A percentile compares a stretch with the other conserved stretches of the same genome.
Conservation (phyloP, 495 filamentous ascomycete genomes). For the Hypomontagnella monticulosa region DNA sequence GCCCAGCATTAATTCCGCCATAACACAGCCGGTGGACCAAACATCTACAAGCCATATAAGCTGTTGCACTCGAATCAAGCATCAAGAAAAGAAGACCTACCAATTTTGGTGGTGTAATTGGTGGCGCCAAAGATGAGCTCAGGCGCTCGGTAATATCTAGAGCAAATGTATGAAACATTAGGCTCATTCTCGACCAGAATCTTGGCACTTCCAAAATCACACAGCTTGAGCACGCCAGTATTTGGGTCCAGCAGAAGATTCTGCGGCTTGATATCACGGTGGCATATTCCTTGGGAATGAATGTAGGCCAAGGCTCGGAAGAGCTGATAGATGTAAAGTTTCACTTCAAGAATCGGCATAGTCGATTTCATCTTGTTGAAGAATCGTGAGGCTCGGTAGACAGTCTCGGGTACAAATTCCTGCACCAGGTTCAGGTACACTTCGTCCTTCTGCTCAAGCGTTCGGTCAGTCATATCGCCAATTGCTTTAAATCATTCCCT, state of each 20-base stretch:
- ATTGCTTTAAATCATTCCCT: background rate
- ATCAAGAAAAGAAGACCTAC: constrained; percentile 62
- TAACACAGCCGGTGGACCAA: constrained; percentile 99
- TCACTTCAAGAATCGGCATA: constrained; percentile 98
- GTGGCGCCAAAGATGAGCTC: constrained; percentile 99
- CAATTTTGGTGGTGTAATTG: constrained; percentile 99
- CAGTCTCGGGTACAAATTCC: constrained; percentile 98
- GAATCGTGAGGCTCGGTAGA: constrained; percentile 97
- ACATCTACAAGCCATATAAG: constrained; percentile 73
- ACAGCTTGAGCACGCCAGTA: constrained; percentile 93
- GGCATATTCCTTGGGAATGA: constrained; percentile 98
- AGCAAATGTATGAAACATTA: constrained; percentile 99
- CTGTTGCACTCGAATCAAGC: background rate
- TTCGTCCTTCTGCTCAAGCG: constrained; percentile 84
- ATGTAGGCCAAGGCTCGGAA: constrained; percentile 99
- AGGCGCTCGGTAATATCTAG: constrained; percentile 96
- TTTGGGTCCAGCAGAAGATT: constrained; percentile 92
- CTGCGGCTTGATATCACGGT: constrained; percentile 99
- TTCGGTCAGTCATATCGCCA: constrained; percentile 34
- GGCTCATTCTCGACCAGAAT: constrained; percentile 99
- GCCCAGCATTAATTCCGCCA: constrained; percentile 99
- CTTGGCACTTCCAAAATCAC: constrained; percentile 99
- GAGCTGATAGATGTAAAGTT: constrained; percentile 99
- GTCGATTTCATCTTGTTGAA: constrained; percentile 99
- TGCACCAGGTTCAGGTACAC: constrained; percentile 98